phyloP scores from a whole-genome alignment of 176 grass and related monocot species.

The Oryza nivara region DNA sequence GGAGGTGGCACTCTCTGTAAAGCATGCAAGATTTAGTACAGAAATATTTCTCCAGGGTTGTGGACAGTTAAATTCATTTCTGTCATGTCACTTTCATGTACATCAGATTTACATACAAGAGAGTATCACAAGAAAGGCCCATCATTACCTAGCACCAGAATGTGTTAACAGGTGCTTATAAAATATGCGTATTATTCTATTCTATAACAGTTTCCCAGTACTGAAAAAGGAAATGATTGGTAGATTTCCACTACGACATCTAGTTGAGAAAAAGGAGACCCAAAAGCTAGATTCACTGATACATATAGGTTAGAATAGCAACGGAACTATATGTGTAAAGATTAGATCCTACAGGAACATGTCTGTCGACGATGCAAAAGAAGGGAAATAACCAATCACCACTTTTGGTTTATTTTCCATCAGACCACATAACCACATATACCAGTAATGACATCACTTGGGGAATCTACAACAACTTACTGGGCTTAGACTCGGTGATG shows the following conservation, averaged over 20 bases:
- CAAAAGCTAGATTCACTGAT: background rate
- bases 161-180: background rate
- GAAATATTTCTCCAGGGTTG: background rate
- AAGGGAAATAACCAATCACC: background rate
- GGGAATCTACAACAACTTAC: slow-evolving; percentile 71
- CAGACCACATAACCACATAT: slow-evolving; percentile 34
- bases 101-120: background rate
- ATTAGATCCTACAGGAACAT: background rate
- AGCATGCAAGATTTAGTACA: slow-evolving; percentile 34
- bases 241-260: background rate
- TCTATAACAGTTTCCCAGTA: background rate
- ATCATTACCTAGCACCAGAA: background rate
- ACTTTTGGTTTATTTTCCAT: background rate
- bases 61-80: slow-evolving; percentile 5
- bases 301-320: slow-evolving; percentile 8
- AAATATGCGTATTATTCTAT: slow-evolving; percentile 15
- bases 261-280: background rate
- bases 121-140: background rate
- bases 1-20: slow-evolving; percentile 68
- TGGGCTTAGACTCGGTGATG: slow-evolving; percentile 85
- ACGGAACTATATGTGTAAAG: background rate
- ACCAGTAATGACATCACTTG: slow-evolving; percentile 52
- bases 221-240: background rate
- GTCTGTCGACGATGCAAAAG: background rate
- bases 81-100: background rate